Percentiles rank a stretch among this genome's conserved stretches.
phyloP scores from a whole-genome alignment of 495 filamentous ascomycete genomes.

The Penicillium coffeae region DNA sequence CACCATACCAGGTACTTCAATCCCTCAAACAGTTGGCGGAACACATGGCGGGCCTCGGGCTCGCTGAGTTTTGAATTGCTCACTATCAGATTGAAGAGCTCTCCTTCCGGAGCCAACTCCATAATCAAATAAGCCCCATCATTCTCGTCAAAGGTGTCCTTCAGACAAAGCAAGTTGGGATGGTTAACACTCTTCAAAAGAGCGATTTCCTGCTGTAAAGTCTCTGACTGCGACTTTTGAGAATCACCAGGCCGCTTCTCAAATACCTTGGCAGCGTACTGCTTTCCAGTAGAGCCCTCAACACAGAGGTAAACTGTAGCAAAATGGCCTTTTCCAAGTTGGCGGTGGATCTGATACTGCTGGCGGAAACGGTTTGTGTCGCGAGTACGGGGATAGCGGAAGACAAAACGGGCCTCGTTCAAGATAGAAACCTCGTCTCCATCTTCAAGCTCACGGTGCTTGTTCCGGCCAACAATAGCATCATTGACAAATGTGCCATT shows the following conservation, averaged over 20 bases:
- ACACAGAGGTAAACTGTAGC: conserved; percentile 90
- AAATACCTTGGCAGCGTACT: conserved; percentile 93
- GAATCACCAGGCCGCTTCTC: conserved; percentile 74
- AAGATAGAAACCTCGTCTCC: conserved; percentile 86
- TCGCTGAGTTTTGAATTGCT: conserved; percentile 84
- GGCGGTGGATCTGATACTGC: conserved; percentile 78
- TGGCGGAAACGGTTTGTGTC: conserved; percentile 75
- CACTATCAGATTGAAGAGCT: conserved; percentile 92
- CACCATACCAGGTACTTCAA: conserved; percentile 80
- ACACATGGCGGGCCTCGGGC: conserved; percentile 76
- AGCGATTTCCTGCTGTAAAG: conserved; percentile 91
- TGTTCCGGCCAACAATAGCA: conserved; percentile 84
- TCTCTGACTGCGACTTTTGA: conserved; percentile 78
- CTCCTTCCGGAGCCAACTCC: conserved; percentile 87
- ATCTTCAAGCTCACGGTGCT: conserved; percentile 79
- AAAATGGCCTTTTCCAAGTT: conserved; percentile 95
- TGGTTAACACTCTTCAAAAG: conserved; percentile 95
- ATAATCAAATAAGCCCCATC: conserved; percentile 89
- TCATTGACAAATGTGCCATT: conserved; percentile 98
- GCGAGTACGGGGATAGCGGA: conserved; percentile 77
- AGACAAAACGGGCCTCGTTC: conserved; percentile 78
- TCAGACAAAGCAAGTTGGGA: conserved; percentile 90
- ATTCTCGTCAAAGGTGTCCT: conserved; percentile 89
- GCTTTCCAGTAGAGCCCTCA: conserved; percentile 75
- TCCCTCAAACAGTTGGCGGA: conserved; percentile 87